Evolutionary conservation across 371 early-diverging fungal species (phyloP), one percentile per base, ranked within the genome.

Genomic region (Mucor racemosus): DNA sequence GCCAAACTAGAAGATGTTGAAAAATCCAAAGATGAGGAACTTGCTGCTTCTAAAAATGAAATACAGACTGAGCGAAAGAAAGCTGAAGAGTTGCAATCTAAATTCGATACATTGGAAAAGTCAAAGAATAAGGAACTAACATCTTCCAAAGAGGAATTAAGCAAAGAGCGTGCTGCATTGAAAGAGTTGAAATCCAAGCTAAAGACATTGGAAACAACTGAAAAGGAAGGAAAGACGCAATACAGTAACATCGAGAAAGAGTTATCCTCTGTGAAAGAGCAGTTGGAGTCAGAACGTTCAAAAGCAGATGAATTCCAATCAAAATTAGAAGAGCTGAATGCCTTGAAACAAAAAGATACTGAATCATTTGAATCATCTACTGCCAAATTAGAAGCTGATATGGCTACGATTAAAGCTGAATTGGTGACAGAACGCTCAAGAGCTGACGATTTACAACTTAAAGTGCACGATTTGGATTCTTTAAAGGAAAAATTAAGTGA

Each of bases 231-330:
- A 53, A 7, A 39, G 38, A 38, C 53, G 21, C 33, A 54, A 6
- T 33, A 54, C 54, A 33, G 17, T 6, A 35, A 36, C 1, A n/a
- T 58, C 14, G 26, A 38, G 58, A 36, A 38, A 38, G 26, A 65
- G 15, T n/a, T 69, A 33, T 40, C 60, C 1, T 34, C 17, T 17
- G 3, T 42, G 7, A 65, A 65, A 35, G 31, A 66, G 5, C 46
- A 53, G 19, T 15, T 70, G 8, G n/a, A 54, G 19, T 21, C 36
- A 17, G 66, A 70, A 8, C 66, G 21, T 8, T 39, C 56, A 40
- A 61, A 40, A 35, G 61, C 61, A 9, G 33, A 61, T 26, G 41
- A 59, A 33, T 33, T 59, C 4, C 50, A 59, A 38, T 10, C 41
- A 42, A 21, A 57, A 35, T 36, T 64, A 42, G 33, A 44, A 13